Percentiles rank a stretch among this genome's conserved stretches.
These are phyloP conservation scores for Thuja plicata DNA, from an alignment of 83 land plant species.

Conservation along the genomic window DNA sequence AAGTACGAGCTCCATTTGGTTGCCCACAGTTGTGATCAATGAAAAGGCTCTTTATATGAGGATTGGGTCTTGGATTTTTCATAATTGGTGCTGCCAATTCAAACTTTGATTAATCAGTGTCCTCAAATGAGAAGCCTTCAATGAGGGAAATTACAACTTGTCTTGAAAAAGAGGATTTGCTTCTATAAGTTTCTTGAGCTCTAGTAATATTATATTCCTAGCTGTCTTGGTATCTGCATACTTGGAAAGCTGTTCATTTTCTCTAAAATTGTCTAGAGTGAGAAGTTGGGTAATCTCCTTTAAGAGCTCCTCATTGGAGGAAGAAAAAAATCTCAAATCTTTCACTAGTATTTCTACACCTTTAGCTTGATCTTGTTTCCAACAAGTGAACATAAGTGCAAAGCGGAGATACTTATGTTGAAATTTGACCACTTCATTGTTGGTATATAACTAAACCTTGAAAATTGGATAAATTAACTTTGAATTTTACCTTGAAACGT, in stretches of 20 bases:
- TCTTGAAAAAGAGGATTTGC: conserved; percentile 95
- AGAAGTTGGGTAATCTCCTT: conserved; percentile 82
- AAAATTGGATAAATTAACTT: too few relatives aligned
- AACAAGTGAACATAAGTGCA: too few relatives aligned
- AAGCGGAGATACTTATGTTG: too few relatives aligned
- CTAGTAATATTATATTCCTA: conserved; percentile 86
- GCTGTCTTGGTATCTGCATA: conserved; percentile 98
- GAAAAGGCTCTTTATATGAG: conserved; percentile 92
- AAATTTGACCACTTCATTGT: too few relatives aligned
- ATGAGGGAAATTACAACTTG: conserved; percentile 78
- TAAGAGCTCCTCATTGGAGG: conserved; percentile 77
- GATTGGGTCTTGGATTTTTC: conserved; percentile 92
- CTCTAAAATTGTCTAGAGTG: conserved; percentile 80
- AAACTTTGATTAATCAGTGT: conserved; percentile 96
- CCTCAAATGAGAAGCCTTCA: conserved; percentile 85
- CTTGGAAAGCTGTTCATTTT: conserved; percentile 93
- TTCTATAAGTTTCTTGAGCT: conserved; percentile 92
- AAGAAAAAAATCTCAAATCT: conserved; percentile 74
- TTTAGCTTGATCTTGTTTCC: conserved; percentile 80
- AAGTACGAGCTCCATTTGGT: conserved; percentile 87
- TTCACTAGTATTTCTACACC: conserved; percentile 83
- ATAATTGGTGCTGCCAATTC: conserved; percentile 97
- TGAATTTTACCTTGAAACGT: too few relatives aligned
- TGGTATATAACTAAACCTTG: too few relatives aligned
- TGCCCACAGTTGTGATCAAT: conserved; percentile 84